Percentiles rank a stretch among this genome's conserved stretches.
phyloP scores from a whole-genome alignment of 768 basidiomycete species.

The Tylopilus sp. region DNA sequence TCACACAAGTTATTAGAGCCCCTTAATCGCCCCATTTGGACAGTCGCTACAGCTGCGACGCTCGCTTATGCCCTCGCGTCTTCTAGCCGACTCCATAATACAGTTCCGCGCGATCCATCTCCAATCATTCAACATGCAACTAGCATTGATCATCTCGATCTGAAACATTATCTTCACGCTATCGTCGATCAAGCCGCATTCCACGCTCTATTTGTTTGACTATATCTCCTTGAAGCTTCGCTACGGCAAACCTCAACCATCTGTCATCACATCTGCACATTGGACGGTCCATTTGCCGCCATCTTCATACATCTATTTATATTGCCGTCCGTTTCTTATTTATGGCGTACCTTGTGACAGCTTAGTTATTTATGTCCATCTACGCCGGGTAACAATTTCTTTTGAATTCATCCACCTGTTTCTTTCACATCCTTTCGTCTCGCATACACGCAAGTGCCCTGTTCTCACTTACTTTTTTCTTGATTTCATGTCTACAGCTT shows the following conservation, averaged over 20 bases:
- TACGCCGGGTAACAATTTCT: slow-evolving; percentile 20
- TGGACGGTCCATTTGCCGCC: slow-evolving; percentile 30
- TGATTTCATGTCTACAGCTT: slow-evolving; percentile 1
- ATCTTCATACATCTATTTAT: slow-evolving; percentile 17
- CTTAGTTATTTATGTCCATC: slow-evolving; percentile 30
- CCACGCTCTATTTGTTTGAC: slow-evolving; percentile 32
- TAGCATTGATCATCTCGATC: slow-evolving; percentile 19
- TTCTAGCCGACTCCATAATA: slow-evolving; percentile 8
- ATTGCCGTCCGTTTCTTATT: slow-evolving; percentile 18
- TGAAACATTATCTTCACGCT: slow-evolving; percentile 18
- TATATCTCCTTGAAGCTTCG: slow-evolving; percentile 12
- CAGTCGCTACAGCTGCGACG: slow-evolving; percentile 13
- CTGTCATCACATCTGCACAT: slow-evolving; percentile 28
- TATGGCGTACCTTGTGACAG: slow-evolving; percentile 30
- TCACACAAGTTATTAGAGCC: slow-evolving; percentile 10
- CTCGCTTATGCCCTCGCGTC: slow-evolving; percentile 15
- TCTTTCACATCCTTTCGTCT: background rate
- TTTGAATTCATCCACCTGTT: background rate
- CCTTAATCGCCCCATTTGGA: slow-evolving; percentile 6
- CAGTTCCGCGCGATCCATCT: slow-evolving; percentile 8
- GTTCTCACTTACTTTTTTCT: background rate
- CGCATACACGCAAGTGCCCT: slow-evolving; percentile 1
- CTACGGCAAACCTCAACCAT: slow-evolving; percentile 13
- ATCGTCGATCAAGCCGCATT: slow-evolving; percentile 24
- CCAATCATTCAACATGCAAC: slow-evolving; percentile 11